Conservation (phyloP, 495 filamentous ascomycete species). For the Penicillium mononematosum region DNA sequence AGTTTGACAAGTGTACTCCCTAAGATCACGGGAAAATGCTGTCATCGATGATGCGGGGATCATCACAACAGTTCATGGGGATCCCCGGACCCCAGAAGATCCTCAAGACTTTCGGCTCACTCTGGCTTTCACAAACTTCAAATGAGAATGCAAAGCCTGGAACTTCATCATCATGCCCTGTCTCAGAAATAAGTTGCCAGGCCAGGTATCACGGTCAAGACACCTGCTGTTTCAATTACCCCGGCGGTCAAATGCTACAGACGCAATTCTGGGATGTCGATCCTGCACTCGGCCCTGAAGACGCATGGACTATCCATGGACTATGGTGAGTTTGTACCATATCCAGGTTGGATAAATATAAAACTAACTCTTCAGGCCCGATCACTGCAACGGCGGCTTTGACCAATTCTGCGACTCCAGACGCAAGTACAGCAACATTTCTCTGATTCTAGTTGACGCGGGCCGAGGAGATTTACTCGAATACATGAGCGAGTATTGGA, state of each 20-base stretch:
- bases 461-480: constrained; percentile 61
- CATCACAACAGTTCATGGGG: constrained; percentile 26
- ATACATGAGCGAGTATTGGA: constrained; percentile 82
- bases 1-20: background rate
- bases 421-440: constrained; percentile 71
- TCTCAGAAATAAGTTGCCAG: constrained; percentile 57
- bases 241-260: constrained; percentile 73
- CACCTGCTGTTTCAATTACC: constrained; percentile 80
- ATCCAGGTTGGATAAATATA: background rate
- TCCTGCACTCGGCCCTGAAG: constrained; percentile 65
- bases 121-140: constrained; percentile 31
- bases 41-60: constrained; percentile 21
- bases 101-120: constrained; percentile 38
- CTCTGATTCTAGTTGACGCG: constrained; percentile 59
- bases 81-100: constrained; percentile 45
- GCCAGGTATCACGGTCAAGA: constrained; percentile 54
- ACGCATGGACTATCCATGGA: constrained; percentile 89
- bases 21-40: background rate
- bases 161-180: constrained; percentile 40
- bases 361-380: constrained; percentile 54
- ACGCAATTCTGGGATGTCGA: constrained; percentile 87
- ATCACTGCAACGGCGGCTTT: constrained; percentile 80
- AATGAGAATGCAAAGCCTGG: constrained; percentile 14
- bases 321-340: constrained; percentile 55
- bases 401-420: constrained; percentile 68